These are phyloP conservation scores for Gynandropsis gynandra DNA, from an alignment of 345 rosid species.

Conservation along the genomic window DNA sequence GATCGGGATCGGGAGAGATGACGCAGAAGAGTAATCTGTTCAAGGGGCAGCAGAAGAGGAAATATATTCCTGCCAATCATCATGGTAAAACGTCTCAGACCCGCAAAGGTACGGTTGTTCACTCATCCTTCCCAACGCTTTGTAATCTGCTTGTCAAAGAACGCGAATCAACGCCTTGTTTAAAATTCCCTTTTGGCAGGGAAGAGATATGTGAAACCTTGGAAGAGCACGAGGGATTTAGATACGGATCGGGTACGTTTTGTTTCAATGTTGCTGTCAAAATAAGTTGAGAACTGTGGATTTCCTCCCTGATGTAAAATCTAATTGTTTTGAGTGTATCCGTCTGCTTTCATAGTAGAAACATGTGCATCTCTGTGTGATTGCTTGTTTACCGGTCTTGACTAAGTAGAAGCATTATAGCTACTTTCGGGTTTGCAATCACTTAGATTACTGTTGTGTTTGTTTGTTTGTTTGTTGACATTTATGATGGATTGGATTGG, in stretches of 20 bases:
- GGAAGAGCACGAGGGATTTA: slow-evolving; percentile 58
- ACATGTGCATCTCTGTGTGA: too few species aligned
- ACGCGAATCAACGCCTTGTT: neutral
- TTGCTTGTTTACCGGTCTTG: too few species aligned
- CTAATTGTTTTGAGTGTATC: neutral
- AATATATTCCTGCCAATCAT: slow-evolving; percentile 61
- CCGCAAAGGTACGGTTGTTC: slow-evolving; percentile 67
- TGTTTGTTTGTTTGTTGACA: neutral
- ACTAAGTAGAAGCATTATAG: too few species aligned
- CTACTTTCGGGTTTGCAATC: too few species aligned
- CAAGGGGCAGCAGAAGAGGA: slow-evolving; percentile 81
- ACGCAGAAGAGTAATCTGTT: slow-evolving; percentile 75
- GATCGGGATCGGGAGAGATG: slow-evolving; percentile 36
- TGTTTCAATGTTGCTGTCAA: neutral
- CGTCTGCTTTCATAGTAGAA: too few species aligned
- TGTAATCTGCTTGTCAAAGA: neutral
- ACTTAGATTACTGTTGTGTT: neutral
- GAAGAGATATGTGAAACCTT: slow-evolving; percentile 64
- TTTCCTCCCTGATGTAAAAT: neutral
- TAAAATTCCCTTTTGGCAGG: slow-evolving; percentile 33
- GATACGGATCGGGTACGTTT: slow-evolving; percentile 54
- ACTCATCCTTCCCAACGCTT: neutral
- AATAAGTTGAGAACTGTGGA: too few species aligned
- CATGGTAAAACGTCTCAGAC: slow-evolving; percentile 54
- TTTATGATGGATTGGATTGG: neutral